These are phyloP conservation scores for Comarum palustre DNA, from an alignment of 306 rosid genomes.

Conservation along the genomic window DNA sequence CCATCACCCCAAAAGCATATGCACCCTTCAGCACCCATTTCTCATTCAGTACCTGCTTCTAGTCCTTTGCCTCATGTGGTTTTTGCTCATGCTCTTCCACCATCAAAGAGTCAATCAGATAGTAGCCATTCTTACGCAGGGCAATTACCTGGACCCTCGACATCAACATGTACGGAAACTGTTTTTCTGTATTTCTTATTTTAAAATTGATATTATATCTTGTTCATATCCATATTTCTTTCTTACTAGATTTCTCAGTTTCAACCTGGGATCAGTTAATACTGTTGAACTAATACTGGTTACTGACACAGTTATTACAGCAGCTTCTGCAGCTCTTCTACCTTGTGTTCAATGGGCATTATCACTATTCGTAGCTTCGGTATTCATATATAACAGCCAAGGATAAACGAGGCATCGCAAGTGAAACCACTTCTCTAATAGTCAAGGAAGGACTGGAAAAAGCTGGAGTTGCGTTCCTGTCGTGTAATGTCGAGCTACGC, in stretches of 20 bases:
- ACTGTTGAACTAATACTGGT: not conserved
- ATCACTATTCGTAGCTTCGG: slow-evolving; percentile 42
- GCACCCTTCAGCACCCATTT: slow-evolving; percentile 39
- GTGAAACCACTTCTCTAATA: slow-evolving; percentile 16
- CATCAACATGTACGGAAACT: slow-evolving; percentile 57
- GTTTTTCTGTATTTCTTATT: not conserved
- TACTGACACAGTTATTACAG: slow-evolving; percentile 24
- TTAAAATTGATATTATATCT: not conserved
- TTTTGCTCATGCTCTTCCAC: slow-evolving; percentile 68
- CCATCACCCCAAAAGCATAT: slow-evolving; percentile 47
- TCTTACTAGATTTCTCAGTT: not conserved
- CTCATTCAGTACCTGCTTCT: slow-evolving; percentile 51
- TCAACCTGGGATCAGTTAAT: not conserved
- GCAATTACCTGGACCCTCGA: slow-evolving; percentile 34
- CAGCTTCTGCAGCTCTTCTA: slow-evolving; percentile 60
- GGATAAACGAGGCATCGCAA: slow-evolving; percentile 15
- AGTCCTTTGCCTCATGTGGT: slow-evolving; percentile 76
- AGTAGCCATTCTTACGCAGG: slow-evolving; percentile 26
- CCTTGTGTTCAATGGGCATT: slow-evolving; percentile 34
- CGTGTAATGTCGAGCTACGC: slow-evolving; percentile 48
- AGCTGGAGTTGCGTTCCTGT: slow-evolving; percentile 30
- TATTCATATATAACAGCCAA: slow-evolving; percentile 37
- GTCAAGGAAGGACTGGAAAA: slow-evolving; percentile 22
- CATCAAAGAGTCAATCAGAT: slow-evolving; percentile 47
- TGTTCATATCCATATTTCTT: not conserved